phyloP scores from a whole-genome alignment of 306 rosid species.

The Sindora glabra region DNA sequence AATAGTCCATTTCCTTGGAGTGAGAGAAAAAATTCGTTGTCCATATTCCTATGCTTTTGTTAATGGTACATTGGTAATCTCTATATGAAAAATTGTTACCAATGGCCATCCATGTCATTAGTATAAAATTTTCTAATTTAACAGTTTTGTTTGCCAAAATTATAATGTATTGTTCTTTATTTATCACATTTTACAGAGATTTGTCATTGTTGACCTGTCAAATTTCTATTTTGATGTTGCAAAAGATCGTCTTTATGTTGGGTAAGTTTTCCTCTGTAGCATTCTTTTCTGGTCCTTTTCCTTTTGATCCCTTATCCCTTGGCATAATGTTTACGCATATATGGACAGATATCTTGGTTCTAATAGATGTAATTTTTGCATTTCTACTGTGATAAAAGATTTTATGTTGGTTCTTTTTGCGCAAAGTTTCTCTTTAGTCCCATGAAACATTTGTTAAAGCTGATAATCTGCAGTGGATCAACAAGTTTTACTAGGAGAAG shows the following conservation, averaged over 20 bases:
- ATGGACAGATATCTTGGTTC: no score
- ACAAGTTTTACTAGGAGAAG: constrained; percentile 81
- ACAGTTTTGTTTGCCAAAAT: no score
- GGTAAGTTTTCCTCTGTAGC: constrained; percentile 36
- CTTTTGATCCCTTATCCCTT: neutral
- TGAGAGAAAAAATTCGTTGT: neutral
- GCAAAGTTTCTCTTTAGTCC: neutral
- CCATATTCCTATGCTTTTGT: neutral
- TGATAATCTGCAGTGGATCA: constrained; percentile 57
- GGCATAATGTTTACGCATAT: no score
- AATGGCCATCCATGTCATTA: neutral
- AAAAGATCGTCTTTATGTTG: constrained; percentile 96
- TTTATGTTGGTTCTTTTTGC: neutral
- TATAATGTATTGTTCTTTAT: neutral
- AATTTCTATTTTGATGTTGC: constrained; percentile 92
- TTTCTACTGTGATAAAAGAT: no score
- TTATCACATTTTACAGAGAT: constrained; percentile 86
- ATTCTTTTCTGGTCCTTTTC: neutral
- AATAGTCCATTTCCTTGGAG: no score
- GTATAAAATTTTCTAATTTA: constrained; percentile 6
- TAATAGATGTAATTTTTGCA: no score
- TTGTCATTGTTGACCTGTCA: constrained; percentile 89
- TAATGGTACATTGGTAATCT: neutral
- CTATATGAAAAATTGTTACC: neutral
- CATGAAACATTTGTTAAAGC: neutral